A percentile compares a stretch with the other conserved stretches of the same genome.
These are phyloP conservation scores for Diaporthe sp. DNA, from an alignment of 2,329 filamentous ascomycete genomes.

Conservation along the genomic window DNA sequence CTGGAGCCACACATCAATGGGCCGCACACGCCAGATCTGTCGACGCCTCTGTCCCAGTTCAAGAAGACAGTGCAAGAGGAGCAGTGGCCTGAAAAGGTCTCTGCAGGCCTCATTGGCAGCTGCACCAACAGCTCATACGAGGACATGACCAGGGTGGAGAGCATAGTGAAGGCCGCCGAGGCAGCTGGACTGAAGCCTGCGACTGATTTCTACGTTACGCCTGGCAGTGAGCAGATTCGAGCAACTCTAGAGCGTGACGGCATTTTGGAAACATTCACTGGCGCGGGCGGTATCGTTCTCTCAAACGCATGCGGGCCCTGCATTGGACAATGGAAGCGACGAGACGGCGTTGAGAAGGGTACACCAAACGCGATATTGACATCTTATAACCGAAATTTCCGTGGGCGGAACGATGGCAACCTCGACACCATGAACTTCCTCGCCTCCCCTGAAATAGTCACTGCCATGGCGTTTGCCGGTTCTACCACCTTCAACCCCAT, in stretches of 20 bases:
- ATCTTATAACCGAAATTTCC: conserved; percentile 99
- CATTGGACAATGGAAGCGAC: conserved; percentile 95
- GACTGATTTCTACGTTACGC: conserved; percentile 94
- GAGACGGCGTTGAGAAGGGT: conserved; percentile 86
- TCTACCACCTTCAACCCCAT: conserved; percentile 96
- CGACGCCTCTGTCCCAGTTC: conserved; percentile 92
- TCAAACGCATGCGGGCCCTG: conserved; percentile 96
- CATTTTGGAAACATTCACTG: conserved; percentile 86
- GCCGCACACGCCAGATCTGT: conserved; percentile 95
- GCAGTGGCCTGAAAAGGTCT: conserved; percentile 91
- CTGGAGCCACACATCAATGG: conserved; percentile 98
- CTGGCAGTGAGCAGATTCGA: conserved; percentile 95
- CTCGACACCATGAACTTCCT: conserved; percentile 98
- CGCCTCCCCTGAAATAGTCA: conserved; percentile 95
- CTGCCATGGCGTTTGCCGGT: conserved; percentile 94
- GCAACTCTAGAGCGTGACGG: conserved; percentile 92
- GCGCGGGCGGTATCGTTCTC: conserved; percentile 88
- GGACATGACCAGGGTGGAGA: conserved; percentile 96
- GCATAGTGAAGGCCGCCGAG: conserved; percentile 91
- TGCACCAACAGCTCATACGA: conserved; percentile 99
- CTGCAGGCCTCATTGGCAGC: conserved; percentile 94
- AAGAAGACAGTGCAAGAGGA: conserved; percentile 86
- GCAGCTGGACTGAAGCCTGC: conserved; percentile 91
- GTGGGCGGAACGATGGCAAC: conserved; percentile 96
- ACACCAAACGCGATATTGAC: conserved; percentile 94